phyloP scores from a whole-genome alignment of 2,329 filamentous ascomycete genomes.

The Escovopsis weberi region DNA sequence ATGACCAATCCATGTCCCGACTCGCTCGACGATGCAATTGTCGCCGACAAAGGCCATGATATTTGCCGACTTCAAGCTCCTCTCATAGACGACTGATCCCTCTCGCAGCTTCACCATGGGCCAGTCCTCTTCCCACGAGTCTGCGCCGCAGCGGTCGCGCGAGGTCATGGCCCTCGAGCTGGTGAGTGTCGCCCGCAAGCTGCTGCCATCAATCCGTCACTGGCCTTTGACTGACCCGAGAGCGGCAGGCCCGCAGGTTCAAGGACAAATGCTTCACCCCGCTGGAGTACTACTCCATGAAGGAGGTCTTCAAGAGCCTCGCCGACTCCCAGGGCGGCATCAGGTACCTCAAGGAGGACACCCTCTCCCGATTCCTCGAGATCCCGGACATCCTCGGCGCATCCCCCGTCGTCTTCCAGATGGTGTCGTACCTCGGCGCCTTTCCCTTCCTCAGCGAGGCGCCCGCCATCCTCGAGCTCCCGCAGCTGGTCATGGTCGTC shows the following conservation, averaged over 20 bases:
- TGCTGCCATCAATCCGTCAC: background rate
- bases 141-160: conserved; percentile 28
- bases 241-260: conserved; percentile 42
- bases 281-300: conserved; percentile 59
- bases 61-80: too few relatives aligned
- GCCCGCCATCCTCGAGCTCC: conserved; percentile 53
- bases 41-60: too few relatives aligned
- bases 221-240: conserved; percentile 1
- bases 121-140: conserved; percentile 34
- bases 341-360: conserved; percentile 53
- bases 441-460: conserved; percentile 61
- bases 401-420: conserved; percentile 56
- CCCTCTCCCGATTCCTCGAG: conserved; percentile 56
- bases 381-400: conserved; percentile 55
- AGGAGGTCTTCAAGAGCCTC: conserved; percentile 56
- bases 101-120: conserved; percentile 27
- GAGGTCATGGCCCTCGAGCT: conserved; percentile 37
- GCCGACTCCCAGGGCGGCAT: conserved; percentile 49
- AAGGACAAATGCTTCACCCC: conserved; percentile 56
- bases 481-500: conserved; percentile 57
- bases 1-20: background rate
- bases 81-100: too few relatives aligned
- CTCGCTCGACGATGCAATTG: background rate
- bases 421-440: conserved; percentile 55
- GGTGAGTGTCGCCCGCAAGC: conserved; percentile 20